phyloP scores from a whole-genome alignment of 768 basidiomycete genomes.

The Roridomyces roridus region DNA sequence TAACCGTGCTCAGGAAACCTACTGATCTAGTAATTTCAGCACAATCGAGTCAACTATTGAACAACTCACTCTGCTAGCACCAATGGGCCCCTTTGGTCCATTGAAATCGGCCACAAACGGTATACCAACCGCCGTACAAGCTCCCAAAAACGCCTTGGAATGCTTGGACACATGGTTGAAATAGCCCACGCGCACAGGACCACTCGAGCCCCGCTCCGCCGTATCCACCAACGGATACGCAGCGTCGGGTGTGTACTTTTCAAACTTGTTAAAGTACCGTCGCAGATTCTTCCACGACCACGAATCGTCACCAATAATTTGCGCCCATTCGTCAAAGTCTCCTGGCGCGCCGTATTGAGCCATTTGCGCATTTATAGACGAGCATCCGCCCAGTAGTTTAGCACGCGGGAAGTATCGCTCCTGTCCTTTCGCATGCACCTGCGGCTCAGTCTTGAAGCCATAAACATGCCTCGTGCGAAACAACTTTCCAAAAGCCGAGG shows the following conservation, averaged over 20 bases:
- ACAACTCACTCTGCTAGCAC: constrained; percentile 61
- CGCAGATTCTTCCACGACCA: constrained; percentile 68
- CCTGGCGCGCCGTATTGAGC: constrained; percentile 73
- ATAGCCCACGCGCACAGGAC: constrained; percentile 68
- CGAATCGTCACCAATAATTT: constrained; percentile 56
- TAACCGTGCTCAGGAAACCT: constrained; percentile 18
- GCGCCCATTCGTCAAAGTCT: constrained; percentile 75
- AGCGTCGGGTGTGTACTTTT: constrained; percentile 58
- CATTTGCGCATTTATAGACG: constrained; percentile 71
- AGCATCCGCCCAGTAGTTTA: constrained; percentile 53
- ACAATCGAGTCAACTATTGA: not conserved
- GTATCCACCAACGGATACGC: constrained; percentile 58
- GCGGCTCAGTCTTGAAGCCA: constrained; percentile 61
- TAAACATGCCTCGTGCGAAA: constrained; percentile 58
- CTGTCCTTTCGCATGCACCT: constrained; percentile 51
- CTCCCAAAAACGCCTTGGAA: constrained; percentile 59
- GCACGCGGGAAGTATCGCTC: constrained; percentile 69
- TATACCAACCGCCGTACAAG: constrained; percentile 60
- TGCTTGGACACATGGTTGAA: constrained; percentile 51
- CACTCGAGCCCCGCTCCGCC: constrained; percentile 52
- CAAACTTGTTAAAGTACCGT: constrained; percentile 73
- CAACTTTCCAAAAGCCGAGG: constrained; percentile 48
- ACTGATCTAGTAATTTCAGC: constrained; percentile 45
- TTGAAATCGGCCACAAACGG: constrained; percentile 69
- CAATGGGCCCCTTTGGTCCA: constrained; percentile 61